Evolutionary conservation across 345 rosid genomes (phyloP).

Genomic region (Arabidopsis suecica): DNA sequence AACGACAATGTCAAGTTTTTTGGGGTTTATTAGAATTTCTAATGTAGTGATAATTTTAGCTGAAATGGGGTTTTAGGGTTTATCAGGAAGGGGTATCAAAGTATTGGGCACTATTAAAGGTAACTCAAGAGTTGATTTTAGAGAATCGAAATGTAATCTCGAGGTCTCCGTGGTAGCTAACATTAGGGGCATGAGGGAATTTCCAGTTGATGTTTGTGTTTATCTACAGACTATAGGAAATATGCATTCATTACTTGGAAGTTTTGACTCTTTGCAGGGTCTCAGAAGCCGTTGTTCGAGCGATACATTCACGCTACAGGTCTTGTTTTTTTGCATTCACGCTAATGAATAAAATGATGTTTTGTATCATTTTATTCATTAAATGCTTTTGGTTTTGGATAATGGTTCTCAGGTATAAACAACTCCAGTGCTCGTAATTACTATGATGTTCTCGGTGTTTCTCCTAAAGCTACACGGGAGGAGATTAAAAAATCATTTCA

Average conservation of each 20-base stretch:
- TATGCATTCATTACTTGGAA: constrained; percentile 44
- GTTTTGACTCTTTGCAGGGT: constrained; percentile 42
- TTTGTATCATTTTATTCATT: background rate
- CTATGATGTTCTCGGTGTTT: constrained; percentile 83
- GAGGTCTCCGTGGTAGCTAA: background rate
- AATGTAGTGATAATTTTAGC: constrained; percentile 25
- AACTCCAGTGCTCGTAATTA: constrained; percentile 53
- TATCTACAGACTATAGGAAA: constrained; percentile 47
- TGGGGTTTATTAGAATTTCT: background rate
- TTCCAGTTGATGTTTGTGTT: constrained; percentile 1
- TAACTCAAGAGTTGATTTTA: background rate
- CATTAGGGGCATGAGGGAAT: background rate
- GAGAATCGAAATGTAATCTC: background rate
- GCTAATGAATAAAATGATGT: background rate
- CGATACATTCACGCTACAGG: constrained; percentile 76
- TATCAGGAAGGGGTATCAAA: background rate
- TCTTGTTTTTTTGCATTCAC: constrained; percentile 9
- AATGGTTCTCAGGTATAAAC: constrained; percentile 49
- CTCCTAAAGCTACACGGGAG: constrained; percentile 67
- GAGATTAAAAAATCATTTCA: constrained; percentile 90
- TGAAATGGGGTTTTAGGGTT: background rate
- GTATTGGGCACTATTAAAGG: constrained; percentile 2
- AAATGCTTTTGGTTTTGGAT: background rate
- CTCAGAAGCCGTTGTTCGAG: constrained; percentile 44
- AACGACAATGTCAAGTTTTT: background rate